Conservation (phyloP, 2,329 filamentous ascomycete genomes). For the Aspergillus brasiliensis region DNA sequence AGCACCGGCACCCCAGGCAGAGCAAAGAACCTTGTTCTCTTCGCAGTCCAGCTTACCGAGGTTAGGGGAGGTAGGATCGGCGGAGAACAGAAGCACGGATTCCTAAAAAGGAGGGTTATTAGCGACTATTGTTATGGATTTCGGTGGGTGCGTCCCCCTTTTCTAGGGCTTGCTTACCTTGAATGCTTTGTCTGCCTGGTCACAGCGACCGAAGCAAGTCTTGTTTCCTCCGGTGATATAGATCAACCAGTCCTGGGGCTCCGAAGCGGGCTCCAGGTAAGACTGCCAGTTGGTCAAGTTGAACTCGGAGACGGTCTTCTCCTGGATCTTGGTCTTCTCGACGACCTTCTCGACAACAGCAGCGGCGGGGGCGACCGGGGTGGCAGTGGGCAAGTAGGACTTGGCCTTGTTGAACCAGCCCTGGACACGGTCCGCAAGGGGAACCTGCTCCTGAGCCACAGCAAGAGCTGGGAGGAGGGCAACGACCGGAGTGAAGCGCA, state of each 20-base stretch:
- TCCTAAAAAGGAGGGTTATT: constrained; percentile 41
- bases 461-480: constrained; percentile 54
- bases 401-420: constrained; percentile 57
- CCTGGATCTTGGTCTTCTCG: constrained; percentile 51
- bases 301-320: constrained; percentile 54
- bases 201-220: constrained; percentile 64
- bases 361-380: constrained; percentile 33
- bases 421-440: constrained; percentile 49
- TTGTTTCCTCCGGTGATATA: constrained; percentile 66
- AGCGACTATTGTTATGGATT: constrained; percentile 9
- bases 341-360: constrained; percentile 42
- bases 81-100: constrained; percentile 56
- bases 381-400: constrained; percentile 55
- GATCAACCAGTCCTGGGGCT: constrained; percentile 59
- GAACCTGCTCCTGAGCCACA: constrained; percentile 61
- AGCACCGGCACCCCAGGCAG: constrained; percentile 60
- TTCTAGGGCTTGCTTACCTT: constrained; percentile 40
- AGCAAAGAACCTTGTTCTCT: constrained; percentile 59
- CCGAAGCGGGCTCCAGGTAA: constrained; percentile 47
- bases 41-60: constrained; percentile 64
- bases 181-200: constrained; percentile 55
- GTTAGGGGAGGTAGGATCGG: constrained; percentile 56
- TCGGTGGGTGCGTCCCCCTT: constrained; percentile 3
- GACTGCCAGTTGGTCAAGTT: constrained; percentile 61
- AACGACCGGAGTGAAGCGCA: constrained; percentile 57